Conservation (phyloP, 192 early-diverging fungal genomes). For the Coemansia sp. region DNA sequence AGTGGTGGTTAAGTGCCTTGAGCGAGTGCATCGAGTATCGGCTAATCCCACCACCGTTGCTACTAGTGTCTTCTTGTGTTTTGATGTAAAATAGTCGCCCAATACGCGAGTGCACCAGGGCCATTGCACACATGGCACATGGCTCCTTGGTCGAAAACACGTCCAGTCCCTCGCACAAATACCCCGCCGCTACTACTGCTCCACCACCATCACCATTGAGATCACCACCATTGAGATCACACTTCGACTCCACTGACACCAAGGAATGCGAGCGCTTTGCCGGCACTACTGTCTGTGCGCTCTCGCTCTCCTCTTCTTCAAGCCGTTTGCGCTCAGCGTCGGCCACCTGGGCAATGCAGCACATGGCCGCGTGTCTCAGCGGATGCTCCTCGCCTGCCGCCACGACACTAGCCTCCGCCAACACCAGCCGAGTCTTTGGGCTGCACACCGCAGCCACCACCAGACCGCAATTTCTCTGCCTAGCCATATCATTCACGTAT, state of each 20-base stretch:
- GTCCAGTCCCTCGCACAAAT: slow-evolving; percentile 81
- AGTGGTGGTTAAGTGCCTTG: slow-evolving; percentile 45
- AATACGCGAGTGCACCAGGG: slow-evolving; percentile 88
- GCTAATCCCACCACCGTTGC: slow-evolving; percentile 17
- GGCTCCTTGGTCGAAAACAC: slow-evolving; percentile 79
- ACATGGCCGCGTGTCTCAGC: slow-evolving; percentile 75
- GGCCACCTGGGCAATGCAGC: slow-evolving; percentile 66
- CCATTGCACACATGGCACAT: slow-evolving; percentile 93
- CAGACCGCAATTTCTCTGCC: background rate
- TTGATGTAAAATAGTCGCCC: slow-evolving; percentile 72
- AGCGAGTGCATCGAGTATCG: slow-evolving; percentile 27
- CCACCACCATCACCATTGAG: background rate
- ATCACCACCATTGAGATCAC: background rate
- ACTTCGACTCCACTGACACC: background rate
- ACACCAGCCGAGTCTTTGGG: background rate
- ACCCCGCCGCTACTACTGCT: slow-evolving; percentile 34
- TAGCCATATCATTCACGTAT: background rate
- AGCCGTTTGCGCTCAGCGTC: slow-evolving; percentile 47
- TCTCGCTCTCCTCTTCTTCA: background rate
- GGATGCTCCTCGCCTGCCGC: slow-evolving; percentile 55
- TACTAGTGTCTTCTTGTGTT: too few species aligned
- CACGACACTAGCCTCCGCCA: slow-evolving; percentile 53
- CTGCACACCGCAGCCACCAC: slow-evolving; percentile 38
- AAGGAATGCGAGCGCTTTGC: slow-evolving; percentile 13
- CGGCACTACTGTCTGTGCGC: background rate